Base-by-base conservation (phyloP, 768 basidiomycete species). In the Rubroboletus pulcherrimus region DNA sequence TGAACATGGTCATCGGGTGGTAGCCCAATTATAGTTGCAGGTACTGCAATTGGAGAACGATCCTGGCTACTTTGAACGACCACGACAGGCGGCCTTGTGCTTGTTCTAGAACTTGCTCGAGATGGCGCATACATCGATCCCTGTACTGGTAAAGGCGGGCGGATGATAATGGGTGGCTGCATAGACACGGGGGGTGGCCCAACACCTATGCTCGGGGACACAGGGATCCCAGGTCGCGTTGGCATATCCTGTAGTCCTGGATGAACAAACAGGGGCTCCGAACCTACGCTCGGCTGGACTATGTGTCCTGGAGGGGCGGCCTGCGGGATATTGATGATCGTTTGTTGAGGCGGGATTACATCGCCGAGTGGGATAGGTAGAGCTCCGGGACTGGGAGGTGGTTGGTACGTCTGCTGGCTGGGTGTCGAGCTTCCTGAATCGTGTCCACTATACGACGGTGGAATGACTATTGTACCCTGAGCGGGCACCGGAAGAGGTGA, bases 361-460 rank as follows among this genome's bases (percentile, higher is more conserved):
- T 42, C 62, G 2, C 49, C 52, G 5, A 1, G 12, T 42, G 42
- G 65, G n/a, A 69, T 14, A 21, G 55, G 64, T 1, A 56, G 11
- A 15, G 41, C 47, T 39, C 48, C 55, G 7, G 65, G 64, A 51
- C 62, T 61, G 30, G 2, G 33, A 11, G 57, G 61, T 37, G 42
- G 68, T 1, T 54, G 51, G 29, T 44, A 60, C 17, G 68, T 56
- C n/a, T 52, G 57, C 24, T 71, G 67, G 10, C 66, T 70, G 7
- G 64, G 53, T 14, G 68, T 70, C 33, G 69, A 71, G 43, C 39
- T 54, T 26, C 53, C 54, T 15, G 67, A 68, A 17, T 56, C 66
- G 9, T 2, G 54, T 9, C 26, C 52, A 3, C 15, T 12, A n/a
- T 45, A 48, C 19, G 59, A 55, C 33, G 50, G 64, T 30, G 55